These are phyloP conservation scores for Didymosphaeria variabile DNA, from an alignment of 2,329 filamentous ascomycete species.

Conservation along the genomic window DNA sequence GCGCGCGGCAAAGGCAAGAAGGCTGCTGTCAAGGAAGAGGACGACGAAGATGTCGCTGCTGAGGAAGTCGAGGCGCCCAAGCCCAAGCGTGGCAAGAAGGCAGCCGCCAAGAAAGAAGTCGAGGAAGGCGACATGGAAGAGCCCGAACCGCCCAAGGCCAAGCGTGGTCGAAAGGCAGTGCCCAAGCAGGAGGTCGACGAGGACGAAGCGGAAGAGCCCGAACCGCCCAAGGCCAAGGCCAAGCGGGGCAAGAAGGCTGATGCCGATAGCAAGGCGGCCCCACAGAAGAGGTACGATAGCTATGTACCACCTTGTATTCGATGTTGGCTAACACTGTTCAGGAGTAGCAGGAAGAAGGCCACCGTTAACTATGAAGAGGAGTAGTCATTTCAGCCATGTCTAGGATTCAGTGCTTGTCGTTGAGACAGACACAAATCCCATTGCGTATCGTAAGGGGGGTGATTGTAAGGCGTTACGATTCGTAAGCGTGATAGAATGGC, in stretches of 20 bases:
- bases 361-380: conserved; percentile 29
- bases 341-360: conserved; percentile 39
- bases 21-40: conserved; percentile 29
- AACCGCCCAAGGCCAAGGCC: conserved; percentile 33
- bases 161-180: conserved; percentile 23
- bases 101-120: conserved; percentile 16
- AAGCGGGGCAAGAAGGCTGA: conserved; percentile 34
- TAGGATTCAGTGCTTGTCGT: not conserved
- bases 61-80: conserved; percentile 33
- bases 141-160: conserved; percentile 22
- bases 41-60: conserved; percentile 24
- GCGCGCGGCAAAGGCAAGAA: conserved; percentile 38
- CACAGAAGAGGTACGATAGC: conserved; percentile 39
- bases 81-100: conserved; percentile 20
- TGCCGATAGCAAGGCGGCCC: conserved; percentile 27
- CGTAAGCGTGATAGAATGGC: not conserved
- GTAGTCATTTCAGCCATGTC: conserved; percentile 15
- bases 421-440: not conserved
- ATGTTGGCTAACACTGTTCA: conserved; percentile 21
- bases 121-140: conserved; percentile 18
- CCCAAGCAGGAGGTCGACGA: conserved; percentile 25
- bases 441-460: too few relatives aligned
- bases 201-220: conserved; percentile 23
- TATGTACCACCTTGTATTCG: not conserved
- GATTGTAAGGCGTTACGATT: not conserved